Conservation (phyloP, 352 stramenopile species). For the Phytophthora ramorum region DNA sequence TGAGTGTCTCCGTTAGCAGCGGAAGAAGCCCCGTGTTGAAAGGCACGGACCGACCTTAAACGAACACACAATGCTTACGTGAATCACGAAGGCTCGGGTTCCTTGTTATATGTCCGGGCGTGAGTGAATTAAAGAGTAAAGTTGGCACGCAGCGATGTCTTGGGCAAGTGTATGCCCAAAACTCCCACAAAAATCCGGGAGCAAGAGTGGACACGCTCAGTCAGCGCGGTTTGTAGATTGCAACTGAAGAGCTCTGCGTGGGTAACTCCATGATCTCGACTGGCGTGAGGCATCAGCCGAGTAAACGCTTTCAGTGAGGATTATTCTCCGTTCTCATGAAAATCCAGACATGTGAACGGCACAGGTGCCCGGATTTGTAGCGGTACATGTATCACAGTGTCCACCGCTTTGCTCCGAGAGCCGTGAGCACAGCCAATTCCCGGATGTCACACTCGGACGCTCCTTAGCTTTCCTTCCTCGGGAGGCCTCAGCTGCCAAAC, state of each 20-base stretch:
- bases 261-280: constrained; percentile 1
- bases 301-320: constrained; percentile 9
- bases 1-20: constrained; percentile 2
- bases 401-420: constrained; percentile 20
- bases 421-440: constrained; percentile 32
- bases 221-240: background rate
- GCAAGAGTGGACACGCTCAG: background rate
- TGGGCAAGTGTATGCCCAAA: too few species aligned
- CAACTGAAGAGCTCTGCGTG: background rate
- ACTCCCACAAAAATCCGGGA: constrained; percentile 6
- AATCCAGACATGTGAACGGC: constrained; percentile 6
- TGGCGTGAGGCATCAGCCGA: constrained; percentile 2
- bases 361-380: constrained; percentile 7
- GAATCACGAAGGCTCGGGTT: background rate
- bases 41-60: too few species aligned
- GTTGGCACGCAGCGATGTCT: background rate
- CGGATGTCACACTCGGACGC: constrained; percentile 22
- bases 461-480: constrained; percentile 19
- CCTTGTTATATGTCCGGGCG: background rate
- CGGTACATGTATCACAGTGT: constrained; percentile 6
- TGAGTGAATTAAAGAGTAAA: background rate
- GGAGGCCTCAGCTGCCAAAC: constrained; percentile 15
- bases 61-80: background rate
- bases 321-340: constrained; percentile 10
- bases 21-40: background rate